Percentiles rank a stretch among this genome's conserved stretches.
These are phyloP conservation scores for Plasmodium relictum DNA, from an alignment of 169 alveolate genomes.

Conservation along the genomic window DNA sequence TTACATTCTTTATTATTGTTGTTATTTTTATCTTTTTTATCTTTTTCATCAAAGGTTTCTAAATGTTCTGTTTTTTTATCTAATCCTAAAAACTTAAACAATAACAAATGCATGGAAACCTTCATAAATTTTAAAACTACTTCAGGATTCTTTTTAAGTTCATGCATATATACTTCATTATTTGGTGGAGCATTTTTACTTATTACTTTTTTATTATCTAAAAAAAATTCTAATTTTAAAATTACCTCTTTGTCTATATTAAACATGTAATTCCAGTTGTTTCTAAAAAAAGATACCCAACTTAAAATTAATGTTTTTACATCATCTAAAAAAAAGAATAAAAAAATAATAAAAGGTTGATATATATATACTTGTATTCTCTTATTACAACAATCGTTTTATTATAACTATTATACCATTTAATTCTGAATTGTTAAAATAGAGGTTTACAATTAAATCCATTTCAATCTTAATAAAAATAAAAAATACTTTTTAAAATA, in stretches of 20 bases:
- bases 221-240: constrained; percentile 56
- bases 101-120: constrained; percentile 38
- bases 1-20: neutral
- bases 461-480: neutral
- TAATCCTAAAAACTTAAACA: constrained; percentile 21
- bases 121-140: constrained; percentile 74
- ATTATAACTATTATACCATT: constrained; percentile 3
- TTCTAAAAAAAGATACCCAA: constrained; percentile 57
- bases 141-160: constrained; percentile 55
- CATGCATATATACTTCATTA: constrained; percentile 54
- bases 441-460: constrained; percentile 14
- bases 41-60: neutral
- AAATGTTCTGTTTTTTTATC: neutral
- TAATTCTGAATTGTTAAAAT: constrained; percentile 18
- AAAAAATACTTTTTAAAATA: neutral
- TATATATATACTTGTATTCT: neutral
- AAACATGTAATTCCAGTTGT: constrained; percentile 46
- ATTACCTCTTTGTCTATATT: constrained; percentile 57
- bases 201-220: constrained; percentile 58
- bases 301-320: constrained; percentile 47
- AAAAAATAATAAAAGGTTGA: too few relatives aligned
- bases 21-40: neutral
- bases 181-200: constrained; percentile 66
- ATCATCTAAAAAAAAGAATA: constrained; percentile 11
- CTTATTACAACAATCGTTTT: neutral